phyloP scores from a whole-genome alignment of 164 flowering plant species.

The Liriodendron chinense region DNA sequence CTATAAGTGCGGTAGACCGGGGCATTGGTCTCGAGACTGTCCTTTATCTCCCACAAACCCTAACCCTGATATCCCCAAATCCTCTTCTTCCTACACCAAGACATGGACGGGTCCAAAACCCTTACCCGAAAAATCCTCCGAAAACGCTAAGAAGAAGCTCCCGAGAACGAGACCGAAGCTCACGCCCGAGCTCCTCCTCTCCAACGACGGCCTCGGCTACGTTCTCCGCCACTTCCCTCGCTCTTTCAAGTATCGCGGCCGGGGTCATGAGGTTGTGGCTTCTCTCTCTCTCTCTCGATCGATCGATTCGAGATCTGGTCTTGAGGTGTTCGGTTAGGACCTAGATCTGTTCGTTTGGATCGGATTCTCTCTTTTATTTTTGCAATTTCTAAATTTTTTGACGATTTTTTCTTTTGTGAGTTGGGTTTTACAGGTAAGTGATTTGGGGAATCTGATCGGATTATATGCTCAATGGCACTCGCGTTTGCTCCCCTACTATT shows the following conservation, averaged over 20 bases:
- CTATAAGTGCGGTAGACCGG: constrained; percentile 96
- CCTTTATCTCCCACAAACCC: constrained; percentile 40
- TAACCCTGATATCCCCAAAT: constrained; percentile 19
- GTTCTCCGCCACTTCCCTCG: constrained; percentile 84
- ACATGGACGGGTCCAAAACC: constrained; percentile 12
- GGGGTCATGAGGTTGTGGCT: constrained; percentile 72
- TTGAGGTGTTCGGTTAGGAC: not conserved
- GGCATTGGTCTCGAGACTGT: constrained; percentile 99
- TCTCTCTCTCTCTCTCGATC: not conserved
- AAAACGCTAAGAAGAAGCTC: constrained; percentile 50
- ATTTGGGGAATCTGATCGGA: constrained; percentile 62
- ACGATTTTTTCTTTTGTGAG: not conserved
- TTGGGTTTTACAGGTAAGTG: constrained; percentile 42
- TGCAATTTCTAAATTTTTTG: not conserved
- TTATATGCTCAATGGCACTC: constrained; percentile 81
- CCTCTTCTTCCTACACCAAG: constrained; percentile 2
- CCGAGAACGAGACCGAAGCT: constrained; percentile 77
- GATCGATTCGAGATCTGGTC: not conserved
- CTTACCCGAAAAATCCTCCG: constrained; percentile 7
- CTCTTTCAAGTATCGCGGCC: constrained; percentile 72
- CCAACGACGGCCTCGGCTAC: constrained; percentile 80
- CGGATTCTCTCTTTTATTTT: not conserved
- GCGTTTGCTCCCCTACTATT: constrained; percentile 70
- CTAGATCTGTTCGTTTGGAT: not conserved
- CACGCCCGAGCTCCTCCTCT: constrained; percentile 74